Percentiles rank a stretch among this genome's conserved stretches.
Evolutionary conservation across 164 flowering plant species (phyloP).

Genomic region (Chimonanthus praecox): DNA sequence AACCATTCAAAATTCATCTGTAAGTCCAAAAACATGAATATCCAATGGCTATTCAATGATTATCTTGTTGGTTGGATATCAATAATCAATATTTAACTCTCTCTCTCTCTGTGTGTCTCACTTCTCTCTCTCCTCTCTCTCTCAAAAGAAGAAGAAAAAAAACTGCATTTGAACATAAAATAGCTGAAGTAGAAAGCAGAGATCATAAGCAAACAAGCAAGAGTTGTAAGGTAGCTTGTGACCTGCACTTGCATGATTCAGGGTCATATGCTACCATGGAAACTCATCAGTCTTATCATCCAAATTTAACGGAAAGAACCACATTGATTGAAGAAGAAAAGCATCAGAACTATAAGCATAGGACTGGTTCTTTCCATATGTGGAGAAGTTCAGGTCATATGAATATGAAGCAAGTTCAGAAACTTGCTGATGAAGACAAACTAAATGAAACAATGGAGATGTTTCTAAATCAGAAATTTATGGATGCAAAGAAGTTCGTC

Average conservation of each 20-base stretch:
- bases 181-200: conserved; percentile 19
- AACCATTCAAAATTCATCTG: neutral
- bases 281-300: conserved; percentile 17
- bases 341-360: too few relatives aligned
- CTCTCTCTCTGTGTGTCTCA: too few relatives aligned
- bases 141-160: neutral
- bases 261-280: conserved; percentile 19
- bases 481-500: conserved; percentile 25
- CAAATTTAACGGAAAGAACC: conserved; percentile 14
- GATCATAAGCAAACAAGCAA: conserved; percentile 27
- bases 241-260: conserved; percentile 25
- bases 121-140: neutral
- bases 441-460: conserved; percentile 47
- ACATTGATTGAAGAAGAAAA: conserved; percentile 36
- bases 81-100: neutral
- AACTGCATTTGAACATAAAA: conserved; percentile 8
- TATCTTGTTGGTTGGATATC: too few relatives aligned
- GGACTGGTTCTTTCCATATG: too few relatives aligned
- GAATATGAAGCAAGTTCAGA: too few relatives aligned
- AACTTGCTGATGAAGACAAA: too few relatives aligned
- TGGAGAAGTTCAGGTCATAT: too few relatives aligned
- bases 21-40: conserved; percentile 4
- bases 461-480: conserved; percentile 44
- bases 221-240: conserved; percentile 25
- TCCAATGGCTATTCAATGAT: too few relatives aligned